Conservation (phyloP, 2,329 filamentous ascomycete genomes). For the Raffaelea arxii region DNA sequence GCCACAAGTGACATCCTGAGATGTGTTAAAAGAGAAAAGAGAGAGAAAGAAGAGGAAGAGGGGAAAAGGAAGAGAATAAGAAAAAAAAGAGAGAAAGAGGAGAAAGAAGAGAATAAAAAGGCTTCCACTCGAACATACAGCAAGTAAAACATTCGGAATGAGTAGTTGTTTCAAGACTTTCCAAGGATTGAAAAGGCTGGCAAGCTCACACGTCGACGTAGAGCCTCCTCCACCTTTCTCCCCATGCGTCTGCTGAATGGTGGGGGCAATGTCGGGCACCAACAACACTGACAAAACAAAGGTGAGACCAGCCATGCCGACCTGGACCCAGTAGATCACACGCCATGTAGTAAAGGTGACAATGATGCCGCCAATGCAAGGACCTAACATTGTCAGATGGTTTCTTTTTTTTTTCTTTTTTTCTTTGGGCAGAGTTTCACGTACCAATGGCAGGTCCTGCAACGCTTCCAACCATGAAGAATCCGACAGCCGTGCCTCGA, state of each 20-base stretch:
- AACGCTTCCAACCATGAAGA: constrained; percentile 62
- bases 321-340: constrained; percentile 29
- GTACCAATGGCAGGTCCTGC: constrained; percentile 53
- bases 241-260: background rate
- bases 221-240: background rate
- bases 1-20: constrained; percentile 30
- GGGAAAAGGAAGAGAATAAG: too few relatives aligned
- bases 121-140: too few relatives aligned
- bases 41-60: too few relatives aligned
- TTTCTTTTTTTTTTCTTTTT: background rate
- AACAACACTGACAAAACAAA: constrained; percentile 19
- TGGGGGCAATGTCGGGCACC: constrained; percentile 9
- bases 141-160: constrained; percentile 2
- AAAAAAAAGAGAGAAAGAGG: too few relatives aligned
- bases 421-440: too few relatives aligned
- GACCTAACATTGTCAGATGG: constrained; percentile 28
- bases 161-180: constrained; percentile 4
- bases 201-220: background rate
- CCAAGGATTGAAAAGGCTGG: constrained; percentile 5
- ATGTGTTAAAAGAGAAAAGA: background rate
- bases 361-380: constrained; percentile 65
- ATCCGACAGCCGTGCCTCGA: constrained; percentile 62
- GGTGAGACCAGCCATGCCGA: constrained; percentile 18
- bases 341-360: constrained; percentile 66
- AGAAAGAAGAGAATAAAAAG: too few relatives aligned